These are phyloP conservation scores for Nadsonia commutata DNA, from an alignment of 1,139 yeast species.

Conservation along the genomic window DNA sequence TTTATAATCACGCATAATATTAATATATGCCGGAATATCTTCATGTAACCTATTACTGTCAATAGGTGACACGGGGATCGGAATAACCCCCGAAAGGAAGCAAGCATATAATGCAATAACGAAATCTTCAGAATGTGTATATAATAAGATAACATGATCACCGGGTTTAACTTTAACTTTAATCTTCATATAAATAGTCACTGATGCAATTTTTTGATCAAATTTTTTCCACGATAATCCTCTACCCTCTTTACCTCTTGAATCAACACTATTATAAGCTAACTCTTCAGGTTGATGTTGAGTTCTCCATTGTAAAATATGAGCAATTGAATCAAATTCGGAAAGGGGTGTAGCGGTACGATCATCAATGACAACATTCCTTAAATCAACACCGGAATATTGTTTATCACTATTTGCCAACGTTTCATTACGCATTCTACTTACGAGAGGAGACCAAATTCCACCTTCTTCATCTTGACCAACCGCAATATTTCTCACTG, in stretches of 20 bases:
- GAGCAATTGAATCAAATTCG: constrained; percentile 57
- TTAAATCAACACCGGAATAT: constrained; percentile 62
- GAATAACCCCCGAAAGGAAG: constrained; percentile 62
- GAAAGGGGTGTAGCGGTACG: constrained; percentile 60
- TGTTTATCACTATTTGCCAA: constrained; percentile 40
- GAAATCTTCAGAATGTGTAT: constrained; percentile 78
- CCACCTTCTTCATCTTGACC: constrained; percentile 76
- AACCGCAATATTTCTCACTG: constrained; percentile 55
- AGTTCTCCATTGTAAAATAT: constrained; percentile 67
- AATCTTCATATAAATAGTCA: constrained; percentile 41
- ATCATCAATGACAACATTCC: constrained; percentile 62
- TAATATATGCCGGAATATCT: constrained; percentile 57
- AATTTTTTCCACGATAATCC: constrained; percentile 74
- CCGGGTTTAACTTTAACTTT: constrained; percentile 45
- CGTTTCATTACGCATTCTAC: constrained; percentile 41
- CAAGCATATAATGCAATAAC: constrained; percentile 79
- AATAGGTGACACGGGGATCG: constrained; percentile 68
- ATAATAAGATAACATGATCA: constrained; percentile 63
- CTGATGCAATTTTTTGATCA: constrained; percentile 61
- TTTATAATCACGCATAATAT: constrained; percentile 53
- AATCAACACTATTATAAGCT: constrained; percentile 54
- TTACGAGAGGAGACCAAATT: constrained; percentile 66
- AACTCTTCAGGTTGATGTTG: constrained; percentile 61
- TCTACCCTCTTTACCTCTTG: constrained; percentile 32
- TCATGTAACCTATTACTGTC: constrained; percentile 58